These are phyloP conservation scores for Exserohilum rostratum DNA, from an alignment of 2,329 filamentous ascomycete genomes.

Conservation along the genomic window DNA sequence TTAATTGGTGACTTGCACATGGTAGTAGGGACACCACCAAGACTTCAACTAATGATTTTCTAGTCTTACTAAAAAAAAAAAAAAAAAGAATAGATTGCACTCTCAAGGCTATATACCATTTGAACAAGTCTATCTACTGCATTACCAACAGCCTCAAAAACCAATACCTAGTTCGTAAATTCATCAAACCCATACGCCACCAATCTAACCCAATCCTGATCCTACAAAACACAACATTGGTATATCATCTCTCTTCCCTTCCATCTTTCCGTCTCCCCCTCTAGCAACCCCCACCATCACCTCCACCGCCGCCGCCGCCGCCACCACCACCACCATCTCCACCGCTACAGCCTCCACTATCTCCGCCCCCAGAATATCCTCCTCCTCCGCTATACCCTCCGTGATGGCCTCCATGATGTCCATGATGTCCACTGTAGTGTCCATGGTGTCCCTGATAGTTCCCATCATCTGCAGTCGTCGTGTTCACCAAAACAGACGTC, in stretches of 20 bases:
- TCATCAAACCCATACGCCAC: not conserved
- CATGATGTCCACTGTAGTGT: not conserved
- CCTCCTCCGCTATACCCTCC: not conserved
- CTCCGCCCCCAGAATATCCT: not conserved
- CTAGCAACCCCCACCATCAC: constrained; percentile 7
- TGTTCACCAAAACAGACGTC: not conserved
- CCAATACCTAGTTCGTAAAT: not conserved
- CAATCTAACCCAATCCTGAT: not conserved
- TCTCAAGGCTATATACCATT: too few relatives aligned
- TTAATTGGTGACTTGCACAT: too few relatives aligned
- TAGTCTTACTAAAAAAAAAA: too few relatives aligned
- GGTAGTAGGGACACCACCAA: too few relatives aligned
- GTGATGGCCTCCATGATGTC: not conserved
- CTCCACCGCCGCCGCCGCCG: constrained; percentile 10
- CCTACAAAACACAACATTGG: not conserved
- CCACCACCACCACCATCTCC: constrained; percentile 16
- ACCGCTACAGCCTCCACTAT: constrained; percentile 2
- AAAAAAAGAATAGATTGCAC: too few relatives aligned
- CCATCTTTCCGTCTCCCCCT: not conserved
- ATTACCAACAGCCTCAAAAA: too few relatives aligned
- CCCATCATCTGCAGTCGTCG: too few relatives aligned
- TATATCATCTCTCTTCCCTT: not conserved
- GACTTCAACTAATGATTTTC: too few relatives aligned
- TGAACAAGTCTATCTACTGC: too few relatives aligned
- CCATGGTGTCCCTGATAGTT: too few relatives aligned